Evolutionary conservation across 495 filamentous ascomycete species (phyloP), one percentile per base, ranked within the genome.

Genomic region (Lasiosphaeria ovina): DNA sequence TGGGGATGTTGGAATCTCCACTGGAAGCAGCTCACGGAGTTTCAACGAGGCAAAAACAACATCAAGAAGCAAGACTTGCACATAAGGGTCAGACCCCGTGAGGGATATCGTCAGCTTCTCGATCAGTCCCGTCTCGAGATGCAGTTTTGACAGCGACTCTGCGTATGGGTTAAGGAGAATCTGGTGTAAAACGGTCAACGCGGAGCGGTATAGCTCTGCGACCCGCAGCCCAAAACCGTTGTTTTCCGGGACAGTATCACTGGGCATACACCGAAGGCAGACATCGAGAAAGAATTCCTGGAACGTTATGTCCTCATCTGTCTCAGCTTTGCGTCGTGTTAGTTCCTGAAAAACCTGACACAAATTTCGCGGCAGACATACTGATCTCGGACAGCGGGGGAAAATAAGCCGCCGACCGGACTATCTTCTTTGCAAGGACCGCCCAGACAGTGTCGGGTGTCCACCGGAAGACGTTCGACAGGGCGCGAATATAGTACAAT

Each of bases 61-160:
- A 65, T 93, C 89, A 40, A 94, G 83, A 14, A 92, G 74, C 6
- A 89, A 79, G 11, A 87, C 85, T 69, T 96, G 90, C 4, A 92
- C 82, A 61, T 83, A 84, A 5, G 83, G 79, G 54, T 87, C 85
- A 4, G 80, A 75, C 7, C 81, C 77, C 36, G 81, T 76, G n/a
- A 93, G 79, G 3, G 86, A 85, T 58, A 80, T 75, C 11, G 79
- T 76, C 34, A 97, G 80, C 54, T 83, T 83, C 33, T 88, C 87
- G 62, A 96, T 87, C 31, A 97, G 76, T 31, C 82, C 63, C 11
- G 81, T 74, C 68, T 96, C 92, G 38, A 96, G 78, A 51, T 90
- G 85, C 31, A 92, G 77, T 47, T 86, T 82, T 7, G 83, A 82
- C 34, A 95, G 69, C 11, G 82, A 76, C 54, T 84, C 77, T 32